phyloP scores from a whole-genome alignment of 2,329 filamentous ascomycete species.

The Aspergillus sp. region DNA sequence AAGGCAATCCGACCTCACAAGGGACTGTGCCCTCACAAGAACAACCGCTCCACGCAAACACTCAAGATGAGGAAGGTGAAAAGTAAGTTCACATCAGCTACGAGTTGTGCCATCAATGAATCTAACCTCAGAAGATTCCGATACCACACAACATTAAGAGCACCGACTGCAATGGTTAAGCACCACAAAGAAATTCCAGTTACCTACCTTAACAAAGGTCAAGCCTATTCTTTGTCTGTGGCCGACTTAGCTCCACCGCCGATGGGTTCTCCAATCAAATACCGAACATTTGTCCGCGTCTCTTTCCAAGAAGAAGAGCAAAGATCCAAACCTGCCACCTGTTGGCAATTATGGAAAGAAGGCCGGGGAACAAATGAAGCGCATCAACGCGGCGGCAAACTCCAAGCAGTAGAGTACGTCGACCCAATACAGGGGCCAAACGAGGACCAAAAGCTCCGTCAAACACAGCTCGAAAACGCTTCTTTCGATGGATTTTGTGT shows the following conservation, averaged over 20 bases:
- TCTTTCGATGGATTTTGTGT: conserved; percentile 95
- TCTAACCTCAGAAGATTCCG: conserved; percentile 58
- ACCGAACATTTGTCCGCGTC: conserved; percentile 88
- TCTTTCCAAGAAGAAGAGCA: conserved; percentile 97
- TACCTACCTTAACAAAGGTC: conserved; percentile 97
- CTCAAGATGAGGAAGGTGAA: conserved; percentile 41
- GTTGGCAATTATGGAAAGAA: conserved; percentile 95
- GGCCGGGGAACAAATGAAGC: conserved; percentile 93
- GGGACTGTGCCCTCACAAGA: conserved; percentile 23
- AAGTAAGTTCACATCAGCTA: conserved; percentile 43
- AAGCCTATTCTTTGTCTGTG: conserved; percentile 84
- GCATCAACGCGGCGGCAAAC: conserved; percentile 83
- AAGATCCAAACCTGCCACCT: conserved; percentile 71
- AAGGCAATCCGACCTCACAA: conserved; percentile 52
- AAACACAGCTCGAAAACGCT: conserved; percentile 66
- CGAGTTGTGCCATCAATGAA: background rate
- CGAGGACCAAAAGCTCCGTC: conserved; percentile 53
- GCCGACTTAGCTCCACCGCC: conserved; percentile 67
- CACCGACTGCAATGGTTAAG: conserved; percentile 90
- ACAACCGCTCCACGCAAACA: conserved; percentile 20
- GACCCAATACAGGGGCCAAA: conserved; percentile 56
- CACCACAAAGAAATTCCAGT: conserved; percentile 85
- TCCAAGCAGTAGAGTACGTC: conserved; percentile 93
- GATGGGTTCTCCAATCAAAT: conserved; percentile 59
- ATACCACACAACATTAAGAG: conserved; percentile 84